These are phyloP conservation scores for Puccinia brachypodii DNA, from an alignment of 1,284 basidiomycete genomes.

Conservation along the genomic window DNA sequence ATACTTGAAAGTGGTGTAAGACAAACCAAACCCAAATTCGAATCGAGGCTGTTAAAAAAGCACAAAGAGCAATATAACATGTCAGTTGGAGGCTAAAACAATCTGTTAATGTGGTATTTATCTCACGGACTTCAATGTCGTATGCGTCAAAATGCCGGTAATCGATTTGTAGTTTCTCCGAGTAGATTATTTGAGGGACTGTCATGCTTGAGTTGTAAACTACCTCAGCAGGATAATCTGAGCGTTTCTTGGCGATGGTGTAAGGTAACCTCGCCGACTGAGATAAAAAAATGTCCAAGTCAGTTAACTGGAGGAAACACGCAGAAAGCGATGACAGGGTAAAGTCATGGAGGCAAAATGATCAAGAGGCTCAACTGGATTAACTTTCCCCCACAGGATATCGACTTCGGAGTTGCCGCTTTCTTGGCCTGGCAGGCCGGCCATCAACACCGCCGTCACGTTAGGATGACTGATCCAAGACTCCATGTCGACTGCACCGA, in stretches of 20 bases:
- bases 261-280: slow-evolving; percentile 49
- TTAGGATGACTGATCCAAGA: slow-evolving; percentile 50
- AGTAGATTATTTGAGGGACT: slow-evolving; percentile 44
- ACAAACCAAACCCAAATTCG: slow-evolving; percentile 42
- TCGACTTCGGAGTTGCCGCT: slow-evolving; percentile 45
- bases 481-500: slow-evolving; percentile 48
- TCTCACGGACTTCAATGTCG: slow-evolving; percentile 41
- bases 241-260: slow-evolving; percentile 46
- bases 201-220: slow-evolving; percentile 31
- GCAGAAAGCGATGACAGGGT: background rate
- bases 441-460: slow-evolving; percentile 49
- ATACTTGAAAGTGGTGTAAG: slow-evolving; percentile 46
- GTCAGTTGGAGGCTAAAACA: background rate
- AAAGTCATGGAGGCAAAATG: background rate
- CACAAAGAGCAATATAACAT: background rate
- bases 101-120: background rate
- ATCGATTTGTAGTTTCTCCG: slow-evolving; percentile 47
- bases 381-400: slow-evolving; percentile 45
- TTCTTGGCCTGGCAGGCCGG: slow-evolving; percentile 49
- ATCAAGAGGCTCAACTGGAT: slow-evolving; percentile 33
- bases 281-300: slow-evolving; percentile 6
- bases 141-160: slow-evolving; percentile 50
- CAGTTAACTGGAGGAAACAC: background rate
- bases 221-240: slow-evolving; percentile 36
- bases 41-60: slow-evolving; percentile 30